phyloP scores from a whole-genome alignment of 73 alveolate genomes.

The Paramecium biaurelia region DNA sequence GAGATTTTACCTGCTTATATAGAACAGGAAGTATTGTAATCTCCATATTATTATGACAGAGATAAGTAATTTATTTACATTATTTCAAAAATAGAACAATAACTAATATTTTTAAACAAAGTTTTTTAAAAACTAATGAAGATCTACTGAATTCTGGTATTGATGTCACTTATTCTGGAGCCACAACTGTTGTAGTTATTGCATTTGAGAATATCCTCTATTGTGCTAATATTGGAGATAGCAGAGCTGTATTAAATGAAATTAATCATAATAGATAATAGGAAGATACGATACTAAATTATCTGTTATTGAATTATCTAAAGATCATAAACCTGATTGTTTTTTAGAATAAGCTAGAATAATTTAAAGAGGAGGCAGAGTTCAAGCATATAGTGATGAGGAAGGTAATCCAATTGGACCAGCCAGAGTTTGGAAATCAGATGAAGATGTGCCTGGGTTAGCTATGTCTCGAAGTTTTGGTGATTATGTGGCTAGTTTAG shows the following conservation, averaged over 20 bases:
- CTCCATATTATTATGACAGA: constrained; percentile 48
- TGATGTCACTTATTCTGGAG: constrained; percentile 67
- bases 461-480: constrained; percentile 88
- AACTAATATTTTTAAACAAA: background rate
- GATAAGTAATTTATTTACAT: background rate
- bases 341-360: constrained; percentile 72
- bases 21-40: constrained; percentile 50
- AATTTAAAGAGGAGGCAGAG: constrained; percentile 76
- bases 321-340: constrained; percentile 76
- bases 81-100: constrained; percentile 17
- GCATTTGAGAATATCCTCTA: constrained; percentile 45
- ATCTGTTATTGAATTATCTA: constrained; percentile 39
- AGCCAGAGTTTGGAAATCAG: constrained; percentile 78
- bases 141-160: constrained; percentile 59
- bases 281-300: constrained; percentile 64
- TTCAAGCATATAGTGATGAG: constrained; percentile 80
- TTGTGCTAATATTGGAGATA: constrained; percentile 75
- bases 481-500: constrained; percentile 82
- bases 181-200: constrained; percentile 63
- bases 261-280: background rate
- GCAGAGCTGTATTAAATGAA: constrained; percentile 62
- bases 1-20: constrained; percentile 30
- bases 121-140: constrained; percentile 46
- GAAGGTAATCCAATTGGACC: constrained; percentile 88
- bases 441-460: constrained; percentile 85